Percentiles rank a stretch among this genome's conserved stretches.
phyloP scores from a whole-genome alignment of 2,329 filamentous ascomycete species.

The Sporothrix sp. region DNA sequence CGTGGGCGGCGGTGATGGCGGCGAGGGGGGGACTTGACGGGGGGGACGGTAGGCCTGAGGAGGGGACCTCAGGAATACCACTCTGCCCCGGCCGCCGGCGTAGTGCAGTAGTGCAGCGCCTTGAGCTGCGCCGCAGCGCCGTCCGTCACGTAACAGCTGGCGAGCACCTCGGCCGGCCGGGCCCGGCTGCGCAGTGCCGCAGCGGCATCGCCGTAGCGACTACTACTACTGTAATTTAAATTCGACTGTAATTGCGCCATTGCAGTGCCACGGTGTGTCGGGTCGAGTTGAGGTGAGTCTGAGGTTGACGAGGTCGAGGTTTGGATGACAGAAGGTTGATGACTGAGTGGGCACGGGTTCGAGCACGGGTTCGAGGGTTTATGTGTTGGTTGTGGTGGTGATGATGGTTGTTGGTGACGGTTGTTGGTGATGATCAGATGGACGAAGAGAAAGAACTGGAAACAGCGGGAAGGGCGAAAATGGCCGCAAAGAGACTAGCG shows the following conservation, averaged over 20 bases:
- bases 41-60: slow-evolving; percentile 75
- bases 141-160: slow-evolving; percentile 84
- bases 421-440: background rate
- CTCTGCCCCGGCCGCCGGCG: slow-evolving; percentile 75
- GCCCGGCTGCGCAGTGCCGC: slow-evolving; percentile 19
- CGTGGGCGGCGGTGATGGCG: slow-evolving; percentile 58
- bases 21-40: slow-evolving; percentile 83
- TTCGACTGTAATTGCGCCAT: slow-evolving; percentile 60
- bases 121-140: slow-evolving; percentile 55
- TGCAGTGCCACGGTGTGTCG: slow-evolving; percentile 24
- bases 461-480: background rate
- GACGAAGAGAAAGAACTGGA: background rate
- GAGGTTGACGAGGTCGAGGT: background rate
- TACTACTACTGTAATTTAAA: slow-evolving; percentile 66
- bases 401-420: background rate
- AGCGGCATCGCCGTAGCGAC: slow-evolving; percentile 56
- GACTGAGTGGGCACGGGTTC: background rate
- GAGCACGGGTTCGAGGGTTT: background rate
- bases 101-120: slow-evolving; percentile 94
- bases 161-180: slow-evolving; percentile 66
- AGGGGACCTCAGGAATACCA: slow-evolving; percentile 91
- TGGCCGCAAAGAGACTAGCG: background rate
- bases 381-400: background rate
- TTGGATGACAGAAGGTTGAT: background rate
- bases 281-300: background rate